A percentile compares a stretch with the other conserved stretches of the same genome.
Evolutionary conservation across 768 basidiomycete genomes (phyloP).

Genomic region (Tulasnella sp.): DNA sequence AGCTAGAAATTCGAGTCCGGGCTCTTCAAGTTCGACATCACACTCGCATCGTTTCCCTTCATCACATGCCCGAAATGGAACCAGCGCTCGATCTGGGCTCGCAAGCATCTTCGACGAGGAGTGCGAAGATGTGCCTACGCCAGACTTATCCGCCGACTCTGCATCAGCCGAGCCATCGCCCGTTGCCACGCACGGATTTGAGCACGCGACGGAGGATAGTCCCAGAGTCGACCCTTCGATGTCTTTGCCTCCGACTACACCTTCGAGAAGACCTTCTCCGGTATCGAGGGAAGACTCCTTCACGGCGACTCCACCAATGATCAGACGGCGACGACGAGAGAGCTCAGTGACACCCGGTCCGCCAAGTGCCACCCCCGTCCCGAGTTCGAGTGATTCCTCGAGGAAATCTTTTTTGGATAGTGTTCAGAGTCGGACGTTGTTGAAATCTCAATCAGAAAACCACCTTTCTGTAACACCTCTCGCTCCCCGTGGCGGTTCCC

Average conservation of each 20-base stretch:
- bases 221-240: neutral
- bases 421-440: neutral
- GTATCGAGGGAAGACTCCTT: neutral
- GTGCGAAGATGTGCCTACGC: no score
- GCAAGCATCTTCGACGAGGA: neutral
- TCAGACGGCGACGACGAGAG: neutral
- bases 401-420: neutral
- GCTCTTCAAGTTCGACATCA: no score
- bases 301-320: slow-evolving; percentile 2
- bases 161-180: no score
- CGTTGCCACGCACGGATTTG: no score
- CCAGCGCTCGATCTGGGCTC: neutral
- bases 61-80: neutral
- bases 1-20: no score
- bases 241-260: neutral
- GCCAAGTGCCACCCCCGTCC: neutral
- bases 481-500: slow-evolving; percentile 17
- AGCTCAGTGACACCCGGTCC: slow-evolving; percentile 5
- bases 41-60: no score
- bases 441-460: slow-evolving; percentile 2
- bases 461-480: neutral
- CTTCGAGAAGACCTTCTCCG: neutral
- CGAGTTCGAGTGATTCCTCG: neutral
- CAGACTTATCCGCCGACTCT: no score
- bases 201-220: no score